Evolutionary conservation across 208 protist genomes (phyloP), one percentile per base, ranked within the genome.

Genomic region (Novymonas esmeraldas): DNA sequence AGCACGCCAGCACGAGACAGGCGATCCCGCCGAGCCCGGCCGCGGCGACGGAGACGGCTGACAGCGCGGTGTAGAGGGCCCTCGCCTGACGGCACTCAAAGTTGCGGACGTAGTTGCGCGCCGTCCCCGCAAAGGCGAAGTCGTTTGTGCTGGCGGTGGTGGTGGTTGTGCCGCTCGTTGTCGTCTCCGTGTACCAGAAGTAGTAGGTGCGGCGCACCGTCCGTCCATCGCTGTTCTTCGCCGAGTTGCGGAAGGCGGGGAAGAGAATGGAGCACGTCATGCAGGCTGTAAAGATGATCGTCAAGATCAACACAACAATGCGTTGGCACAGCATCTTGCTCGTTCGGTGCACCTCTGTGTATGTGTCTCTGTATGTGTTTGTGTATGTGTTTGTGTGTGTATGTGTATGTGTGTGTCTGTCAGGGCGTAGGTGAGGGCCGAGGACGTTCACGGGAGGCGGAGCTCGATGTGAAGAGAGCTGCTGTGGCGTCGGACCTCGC

Each of bases 191-290:
- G 34, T 56, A 48, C 60, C 60, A 65, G 48, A 33, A 65, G 22
- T 46, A 56, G 13, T 36, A 2, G 1, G n/a, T 39, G 5, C 18
- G 1, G 13, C 20, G 48, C 22, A 3, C 14, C 44, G 31, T 18
- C 16, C 6, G 11, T 3, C 6, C 14, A 13, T 13, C 5, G 1
- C 14, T 28, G 26, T 24, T 28, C 29, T 2, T 46, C 44, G 2
- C 7, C 0, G 3, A 22, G 9, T 22, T 51, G 29, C 57, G 41
- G 28, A 50, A 62, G 9, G 62, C 9, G 0, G 64, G 64, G 39
- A 71, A 62, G n/a, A 71, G 48, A 20, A 31, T 51, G 7, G 64
- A 62, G 54, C 41, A 54, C 1, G 42, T 52, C 16, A 60, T 38
- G 51, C 39, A 59, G 5, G 56, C 50, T 10, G 66, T 72, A 31